Percentiles rank a stretch among this genome's conserved stretches.
These are phyloP conservation scores for Ocimum tenuiflorum DNA, from an alignment of 257 asterid species.

Conservation along the genomic window DNA sequence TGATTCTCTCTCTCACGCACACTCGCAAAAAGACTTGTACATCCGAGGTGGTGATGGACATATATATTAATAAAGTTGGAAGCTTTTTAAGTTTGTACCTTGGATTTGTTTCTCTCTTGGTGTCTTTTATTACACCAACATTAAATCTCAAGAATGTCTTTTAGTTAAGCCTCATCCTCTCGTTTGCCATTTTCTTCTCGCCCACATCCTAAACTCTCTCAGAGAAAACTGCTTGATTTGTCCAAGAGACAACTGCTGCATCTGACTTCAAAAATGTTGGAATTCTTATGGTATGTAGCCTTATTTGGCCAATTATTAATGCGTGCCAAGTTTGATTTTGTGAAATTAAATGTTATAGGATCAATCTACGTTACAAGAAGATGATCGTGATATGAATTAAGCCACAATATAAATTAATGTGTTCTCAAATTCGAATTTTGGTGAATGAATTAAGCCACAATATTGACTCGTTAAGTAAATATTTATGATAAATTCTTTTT, in stretches of 20 bases:
- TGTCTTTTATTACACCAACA: slow-evolving; percentile 49
- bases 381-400: too few relatives aligned
- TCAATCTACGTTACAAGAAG: too few relatives aligned
- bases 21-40: not conserved
- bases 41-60: slow-evolving; percentile 28
- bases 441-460: too few relatives aligned
- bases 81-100: slow-evolving; percentile 43
- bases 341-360: not conserved
- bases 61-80: slow-evolving; percentile 29
- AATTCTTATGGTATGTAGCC: too few relatives aligned
- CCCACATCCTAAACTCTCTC: slow-evolving; percentile 13
- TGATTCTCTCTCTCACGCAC: not conserved
- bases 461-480: too few relatives aligned
- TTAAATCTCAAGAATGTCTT: slow-evolving; percentile 41
- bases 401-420: too few relatives aligned
- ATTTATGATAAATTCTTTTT: too few relatives aligned
- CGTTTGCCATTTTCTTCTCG: slow-evolving; percentile 28
- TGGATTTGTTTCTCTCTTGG: slow-evolving; percentile 48
- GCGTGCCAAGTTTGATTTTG: not conserved
- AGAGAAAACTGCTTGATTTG: slow-evolving; percentile 18
- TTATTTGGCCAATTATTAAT: too few relatives aligned
- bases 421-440: too few relatives aligned
- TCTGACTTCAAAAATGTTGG: not conserved
- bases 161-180: slow-evolving; percentile 34
- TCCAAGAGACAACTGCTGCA: slow-evolving; percentile 21